These are phyloP conservation scores for Phytophthora colocasiae DNA, from an alignment of 352 stramenopile genomes.

Conservation along the genomic window DNA sequence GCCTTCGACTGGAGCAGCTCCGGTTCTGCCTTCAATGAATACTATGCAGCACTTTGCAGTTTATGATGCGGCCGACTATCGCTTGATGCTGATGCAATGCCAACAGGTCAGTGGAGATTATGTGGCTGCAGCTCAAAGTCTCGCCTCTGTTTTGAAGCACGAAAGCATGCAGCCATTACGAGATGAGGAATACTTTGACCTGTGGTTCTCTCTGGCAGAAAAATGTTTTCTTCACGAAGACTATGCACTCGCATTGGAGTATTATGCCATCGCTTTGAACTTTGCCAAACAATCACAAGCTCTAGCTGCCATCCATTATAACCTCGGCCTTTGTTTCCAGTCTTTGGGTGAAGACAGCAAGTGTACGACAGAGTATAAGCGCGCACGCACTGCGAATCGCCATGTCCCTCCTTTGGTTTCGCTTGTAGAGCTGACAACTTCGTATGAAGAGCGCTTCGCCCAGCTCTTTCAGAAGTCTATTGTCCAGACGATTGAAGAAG, in stretches of 20 bases:
- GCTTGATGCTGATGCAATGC: constrained; percentile 73
- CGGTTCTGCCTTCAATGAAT: constrained; percentile 4
- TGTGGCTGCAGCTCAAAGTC: constrained; percentile 54
- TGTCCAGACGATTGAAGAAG: constrained; percentile 58
- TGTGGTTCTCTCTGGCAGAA: constrained; percentile 61
- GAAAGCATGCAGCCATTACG: constrained; percentile 37
- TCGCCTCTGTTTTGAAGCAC: constrained; percentile 48
- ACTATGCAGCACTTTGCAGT: constrained; percentile 7
- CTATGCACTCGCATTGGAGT: constrained; percentile 66
- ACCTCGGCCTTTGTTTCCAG: constrained; percentile 66
- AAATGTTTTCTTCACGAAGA: constrained; percentile 78
- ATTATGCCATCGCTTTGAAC: constrained; percentile 61
- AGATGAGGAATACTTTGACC: constrained; percentile 61
- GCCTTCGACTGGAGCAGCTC: background rate
- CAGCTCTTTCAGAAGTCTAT: constrained; percentile 57
- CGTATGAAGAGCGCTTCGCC: constrained; percentile 58
- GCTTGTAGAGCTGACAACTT: constrained; percentile 46
- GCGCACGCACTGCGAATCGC: constrained; percentile 68
- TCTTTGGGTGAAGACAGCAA: constrained; percentile 55
- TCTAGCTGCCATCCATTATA: constrained; percentile 60
- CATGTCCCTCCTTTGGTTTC: constrained; percentile 55
- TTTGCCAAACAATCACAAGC: constrained; percentile 74
- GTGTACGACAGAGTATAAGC: constrained; percentile 72
- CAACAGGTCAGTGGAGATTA: constrained; percentile 70
- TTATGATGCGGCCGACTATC: constrained; percentile 59